Conservation (phyloP, 768 basidiomycete genomes). For the Naematelia aurantialba region DNA sequence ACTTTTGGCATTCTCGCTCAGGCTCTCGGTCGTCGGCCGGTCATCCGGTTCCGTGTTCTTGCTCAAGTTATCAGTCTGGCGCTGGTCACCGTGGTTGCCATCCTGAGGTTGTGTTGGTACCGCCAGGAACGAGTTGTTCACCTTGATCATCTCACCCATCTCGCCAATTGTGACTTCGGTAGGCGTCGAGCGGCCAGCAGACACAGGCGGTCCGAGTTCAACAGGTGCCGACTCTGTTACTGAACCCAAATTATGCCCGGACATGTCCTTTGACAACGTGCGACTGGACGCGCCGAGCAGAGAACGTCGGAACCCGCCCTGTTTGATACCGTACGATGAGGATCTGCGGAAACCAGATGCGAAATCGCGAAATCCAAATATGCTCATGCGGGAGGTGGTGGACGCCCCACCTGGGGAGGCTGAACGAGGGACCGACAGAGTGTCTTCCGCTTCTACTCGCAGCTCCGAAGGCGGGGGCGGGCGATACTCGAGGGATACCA, state of each 20-base stretch:
- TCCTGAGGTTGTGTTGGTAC: too few relatives aligned
- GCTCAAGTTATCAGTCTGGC: too few relatives aligned
- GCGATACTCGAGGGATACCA: slow-evolving; percentile 20
- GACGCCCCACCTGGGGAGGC: slow-evolving; percentile 17
- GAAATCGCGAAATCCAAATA: slow-evolving; percentile 15
- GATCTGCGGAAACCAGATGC: slow-evolving; percentile 19
- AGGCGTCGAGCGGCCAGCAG: slow-evolving; percentile 4
- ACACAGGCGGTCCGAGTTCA: background rate
- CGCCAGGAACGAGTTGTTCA: too few relatives aligned
- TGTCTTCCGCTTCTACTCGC: background rate
- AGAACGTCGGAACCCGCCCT: slow-evolving; percentile 10
- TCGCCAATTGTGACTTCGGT: slow-evolving; percentile 21
- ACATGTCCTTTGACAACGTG: slow-evolving; percentile 20
- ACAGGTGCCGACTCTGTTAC: background rate
- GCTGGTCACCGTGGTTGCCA: too few relatives aligned
- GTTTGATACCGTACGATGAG: slow-evolving; percentile 8
- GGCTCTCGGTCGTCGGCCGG: too few relatives aligned
- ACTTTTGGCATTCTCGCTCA: too few relatives aligned
- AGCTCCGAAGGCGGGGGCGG: slow-evolving; percentile 9
- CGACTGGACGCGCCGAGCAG: slow-evolving; percentile 20
- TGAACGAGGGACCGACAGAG: slow-evolving; percentile 5
- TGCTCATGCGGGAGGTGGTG: slow-evolving; percentile 12
- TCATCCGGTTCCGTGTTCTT: too few relatives aligned
- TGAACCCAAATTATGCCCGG: background rate
- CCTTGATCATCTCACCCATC: slow-evolving; percentile 30